Evolutionary conservation across 768 basidiomycete species (phyloP), one percentile per base, ranked within the genome.

Genomic region (Myochromella boudieri): DNA sequence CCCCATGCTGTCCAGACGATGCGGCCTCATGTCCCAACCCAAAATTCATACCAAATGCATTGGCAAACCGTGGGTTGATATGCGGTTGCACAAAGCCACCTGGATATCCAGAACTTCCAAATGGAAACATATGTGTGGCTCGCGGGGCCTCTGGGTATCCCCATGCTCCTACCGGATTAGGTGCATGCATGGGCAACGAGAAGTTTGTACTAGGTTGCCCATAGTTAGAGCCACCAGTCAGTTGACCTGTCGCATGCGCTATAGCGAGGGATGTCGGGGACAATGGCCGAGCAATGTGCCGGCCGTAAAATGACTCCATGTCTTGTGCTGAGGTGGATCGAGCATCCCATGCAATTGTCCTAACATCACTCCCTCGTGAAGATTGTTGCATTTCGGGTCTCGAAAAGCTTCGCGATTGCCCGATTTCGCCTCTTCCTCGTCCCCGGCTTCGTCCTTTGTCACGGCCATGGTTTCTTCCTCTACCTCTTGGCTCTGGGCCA

Each of bases 21-120:
- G n/a, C n/a, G n/a, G n/a, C n/a, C n/a, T 52, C 41, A 43, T 61
- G 59, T 11, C 46, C 38, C 42, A 59, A 59, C 46, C 58, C 65
- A 49, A 76, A 50, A 39, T 72, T 68, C 46, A 82, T 61, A 20
- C 81, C 85, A 52, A 88, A 85, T 22, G 68, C 68, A 25, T 79
- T 76, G 11, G 87, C 85, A 63, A 91, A 91, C 9, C 83, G 76
- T 7, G 89, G 89, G 56, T 91, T 91, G 48, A 91, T 91, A 58
- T 91, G 89, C 5, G 89, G 89, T 53, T 89, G 86, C n/a, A 89
- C 71, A 29, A 59, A 63, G 3, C 46, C 51, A 49, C 56, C 49
- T 29, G 63, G 51, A 32, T 53, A 60, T 10, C 44, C 34, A 31
- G 53, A 42, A 15, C 36, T 22, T 5, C 55, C 52, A 24, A 46